Conservation (phyloP, 257 asterid genomes). For the Solanum stenotomum region DNA sequence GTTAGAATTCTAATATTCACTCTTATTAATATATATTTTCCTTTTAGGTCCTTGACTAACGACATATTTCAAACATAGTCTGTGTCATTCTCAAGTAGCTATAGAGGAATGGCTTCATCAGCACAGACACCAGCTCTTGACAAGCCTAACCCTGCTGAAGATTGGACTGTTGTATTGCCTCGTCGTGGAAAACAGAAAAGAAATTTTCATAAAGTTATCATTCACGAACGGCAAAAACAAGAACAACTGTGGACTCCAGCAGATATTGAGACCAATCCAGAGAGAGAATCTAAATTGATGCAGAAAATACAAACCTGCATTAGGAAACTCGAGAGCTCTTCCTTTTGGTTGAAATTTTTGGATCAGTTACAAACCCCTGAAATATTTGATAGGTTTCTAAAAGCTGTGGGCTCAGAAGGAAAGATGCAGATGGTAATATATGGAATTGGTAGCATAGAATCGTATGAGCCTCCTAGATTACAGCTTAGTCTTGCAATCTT, state of each 20-base stretch:
- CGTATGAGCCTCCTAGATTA: conserved; percentile 55
- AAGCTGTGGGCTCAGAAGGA: conserved; percentile 41
- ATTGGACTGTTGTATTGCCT: conserved; percentile 68
- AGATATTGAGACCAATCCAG: conserved; percentile 34
- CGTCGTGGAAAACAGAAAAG: conserved; percentile 50
- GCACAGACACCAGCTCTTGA: conserved; percentile 8
- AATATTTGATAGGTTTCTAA: conserved; percentile 21
- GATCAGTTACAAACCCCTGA: conserved; percentile 40
- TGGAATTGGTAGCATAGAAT: conserved; percentile 91
- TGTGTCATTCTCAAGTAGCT: not conserved
- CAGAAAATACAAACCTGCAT: conserved; percentile 49
- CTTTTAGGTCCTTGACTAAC: not conserved
- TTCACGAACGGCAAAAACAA: conserved; percentile 22
- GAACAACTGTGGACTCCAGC: conserved; percentile 50
- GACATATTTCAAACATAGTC: not conserved
- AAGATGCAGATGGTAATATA: conserved; percentile 69
- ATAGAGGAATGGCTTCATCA: conserved; percentile 32
- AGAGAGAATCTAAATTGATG: too few relatives aligned
- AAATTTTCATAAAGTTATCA: conserved; percentile 5
- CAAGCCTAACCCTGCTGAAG: conserved; percentile 29
- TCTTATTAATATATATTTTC: not conserved
- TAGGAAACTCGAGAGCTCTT: conserved; percentile 37
- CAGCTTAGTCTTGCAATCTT: conserved; percentile 71
- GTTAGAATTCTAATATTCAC: not conserved
- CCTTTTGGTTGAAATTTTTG: conserved; percentile 31